These are phyloP conservation scores for Leccinum sublutescens DNA, from an alignment of 768 basidiomycete species.

Conservation along the genomic window DNA sequence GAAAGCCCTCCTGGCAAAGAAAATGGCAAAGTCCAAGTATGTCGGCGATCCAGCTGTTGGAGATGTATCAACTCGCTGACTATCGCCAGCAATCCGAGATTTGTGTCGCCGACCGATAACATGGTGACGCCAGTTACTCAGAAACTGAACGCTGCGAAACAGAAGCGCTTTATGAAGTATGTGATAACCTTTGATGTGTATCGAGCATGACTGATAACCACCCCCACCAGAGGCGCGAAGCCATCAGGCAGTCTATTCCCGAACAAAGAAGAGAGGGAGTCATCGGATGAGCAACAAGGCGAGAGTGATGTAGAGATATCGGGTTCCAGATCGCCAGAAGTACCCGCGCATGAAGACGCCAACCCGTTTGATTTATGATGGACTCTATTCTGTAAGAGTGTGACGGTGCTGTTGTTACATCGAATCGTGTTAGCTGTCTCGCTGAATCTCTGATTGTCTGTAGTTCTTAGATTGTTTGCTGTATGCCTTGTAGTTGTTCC, in stretches of 20 bases:
- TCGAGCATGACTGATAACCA: conserved; percentile 5
- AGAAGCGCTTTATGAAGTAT: conserved; percentile 91
- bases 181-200: conserved; percentile 27
- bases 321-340: conserved; percentile 26
- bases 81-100: conserved; percentile 71
- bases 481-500: conserved; percentile 27
- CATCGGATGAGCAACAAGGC: conserved; percentile 32
- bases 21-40: conserved; percentile 85
- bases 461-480: conserved; percentile 23
- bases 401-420: conserved; percentile 25
- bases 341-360: conserved; percentile 52
- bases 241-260: conserved; percentile 61
- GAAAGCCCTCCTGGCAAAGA: conserved; percentile 91
- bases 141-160: conserved; percentile 87
- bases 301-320: conserved; percentile 40
- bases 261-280: conserved; percentile 37
- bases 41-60: conserved; percentile 30
- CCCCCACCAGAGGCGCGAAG: conserved; percentile 49
- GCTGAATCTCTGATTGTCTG: conserved; percentile 29
- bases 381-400: conserved; percentile 27
- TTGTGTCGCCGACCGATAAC: conserved; percentile 92
- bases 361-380: conserved; percentile 59
- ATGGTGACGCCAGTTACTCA: conserved; percentile 92
- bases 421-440: conserved; percentile 25
- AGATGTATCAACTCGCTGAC: conserved; percentile 6